A percentile compares a stretch with the other conserved stretches of the same genome.
These are phyloP conservation scores for Acacia concinna DNA, from an alignment of 331 rosid species.

Conservation along the genomic window DNA sequence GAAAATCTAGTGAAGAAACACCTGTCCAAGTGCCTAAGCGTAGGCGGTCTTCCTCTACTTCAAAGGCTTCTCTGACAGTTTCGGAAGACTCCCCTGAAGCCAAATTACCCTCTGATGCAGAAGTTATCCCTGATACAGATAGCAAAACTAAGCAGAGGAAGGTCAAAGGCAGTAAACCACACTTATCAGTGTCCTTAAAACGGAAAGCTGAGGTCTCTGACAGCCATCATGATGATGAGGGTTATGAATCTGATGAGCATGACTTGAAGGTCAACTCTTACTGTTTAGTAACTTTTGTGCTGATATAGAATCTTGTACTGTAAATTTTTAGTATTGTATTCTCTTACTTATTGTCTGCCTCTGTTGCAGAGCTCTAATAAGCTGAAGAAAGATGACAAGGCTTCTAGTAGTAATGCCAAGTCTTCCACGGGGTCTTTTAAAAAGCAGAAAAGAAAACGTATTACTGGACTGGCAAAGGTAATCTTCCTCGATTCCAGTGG, in stretches of 20 bases:
- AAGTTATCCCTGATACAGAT: constrained; percentile 39
- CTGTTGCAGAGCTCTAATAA: constrained; percentile 56
- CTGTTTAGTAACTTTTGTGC: constrained; percentile 18
- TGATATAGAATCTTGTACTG: constrained; percentile 13
- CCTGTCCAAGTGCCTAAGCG: constrained; percentile 68
- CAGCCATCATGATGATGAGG: constrained; percentile 38
- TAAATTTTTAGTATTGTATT: constrained; percentile 16
- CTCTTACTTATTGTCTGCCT: constrained; percentile 33
- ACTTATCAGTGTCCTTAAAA: constrained; percentile 47
- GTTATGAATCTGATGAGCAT: constrained; percentile 54
- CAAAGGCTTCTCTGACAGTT: constrained; percentile 49
- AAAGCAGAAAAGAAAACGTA: constrained; percentile 71
- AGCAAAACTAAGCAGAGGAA: constrained; percentile 41
- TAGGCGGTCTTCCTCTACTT: constrained; percentile 54
- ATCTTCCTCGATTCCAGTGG: constrained; percentile 23
- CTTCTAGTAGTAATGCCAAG: constrained; percentile 44
- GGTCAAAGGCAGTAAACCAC: constrained; percentile 46
- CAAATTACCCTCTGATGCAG: constrained; percentile 35
- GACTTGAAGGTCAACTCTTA: constrained; percentile 50
- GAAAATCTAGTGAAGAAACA: constrained; percentile 57
- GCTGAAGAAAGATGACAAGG: constrained; percentile 45
- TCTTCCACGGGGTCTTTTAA: constrained; percentile 49
- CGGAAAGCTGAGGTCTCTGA: constrained; percentile 53
- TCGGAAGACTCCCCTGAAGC: constrained; percentile 41
- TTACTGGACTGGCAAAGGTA: constrained; percentile 78